These are phyloP conservation scores for Neofusicoccum ribis DNA, from an alignment of 2,329 filamentous ascomycete species.

Conservation along the genomic window DNA sequence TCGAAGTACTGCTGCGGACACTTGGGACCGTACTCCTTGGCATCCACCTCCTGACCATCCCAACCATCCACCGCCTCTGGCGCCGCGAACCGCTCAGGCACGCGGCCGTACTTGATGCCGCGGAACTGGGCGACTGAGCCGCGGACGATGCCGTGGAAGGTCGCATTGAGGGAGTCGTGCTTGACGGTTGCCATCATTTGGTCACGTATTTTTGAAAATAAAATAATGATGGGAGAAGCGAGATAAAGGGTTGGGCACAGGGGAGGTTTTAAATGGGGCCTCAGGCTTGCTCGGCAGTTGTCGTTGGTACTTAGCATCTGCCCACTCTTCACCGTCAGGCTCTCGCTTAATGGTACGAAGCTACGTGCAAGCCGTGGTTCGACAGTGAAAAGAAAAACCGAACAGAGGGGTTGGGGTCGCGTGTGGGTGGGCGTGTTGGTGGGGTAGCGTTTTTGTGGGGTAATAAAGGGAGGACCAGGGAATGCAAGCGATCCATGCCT, in stretches of 20 bases:
- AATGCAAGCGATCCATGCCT: not conserved
- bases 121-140: slow-evolving; percentile 22
- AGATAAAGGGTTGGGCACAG: no score
- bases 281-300: not conserved
- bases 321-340: not conserved
- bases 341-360: not conserved
- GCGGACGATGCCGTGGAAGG: slow-evolving; percentile 19
- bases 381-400: not conserved
- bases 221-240: not conserved
- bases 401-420: no score
- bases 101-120: slow-evolving; percentile 24
- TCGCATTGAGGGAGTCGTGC: slow-evolving; percentile 22
- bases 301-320: not conserved
- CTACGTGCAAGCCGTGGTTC: not conserved
- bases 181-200: not conserved
- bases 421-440: not conserved
- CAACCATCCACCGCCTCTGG: slow-evolving; percentile 17
- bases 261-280: not conserved
- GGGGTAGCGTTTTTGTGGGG: slow-evolving; percentile 13
- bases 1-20: slow-evolving; percentile 47
- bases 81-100: slow-evolving; percentile 22
- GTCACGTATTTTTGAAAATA: no score
- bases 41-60: slow-evolving; percentile 28
- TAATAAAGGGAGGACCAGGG: not conserved
- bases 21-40: slow-evolving; percentile 32